These are phyloP conservation scores for Neurospora tetrasperma DNA, from an alignment of 495 filamentous ascomycete genomes.

Conservation along the genomic window DNA sequence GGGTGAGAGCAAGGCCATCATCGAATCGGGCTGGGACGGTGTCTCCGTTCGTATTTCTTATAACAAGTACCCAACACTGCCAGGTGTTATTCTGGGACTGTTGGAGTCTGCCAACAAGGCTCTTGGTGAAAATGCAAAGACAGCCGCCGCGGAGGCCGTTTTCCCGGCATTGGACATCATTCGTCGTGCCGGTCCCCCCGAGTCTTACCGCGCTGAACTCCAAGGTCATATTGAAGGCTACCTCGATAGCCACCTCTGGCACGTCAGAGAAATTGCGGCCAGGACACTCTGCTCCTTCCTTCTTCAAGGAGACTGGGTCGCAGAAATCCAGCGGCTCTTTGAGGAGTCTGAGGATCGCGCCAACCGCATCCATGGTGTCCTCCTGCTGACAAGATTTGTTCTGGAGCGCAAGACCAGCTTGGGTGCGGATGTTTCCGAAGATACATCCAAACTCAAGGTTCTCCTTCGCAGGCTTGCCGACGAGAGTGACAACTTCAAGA, in stretches of 20 bases:
- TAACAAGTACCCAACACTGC: slow-evolving; percentile 60
- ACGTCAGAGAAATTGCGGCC: slow-evolving; percentile 83
- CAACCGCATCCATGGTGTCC: slow-evolving; percentile 49
- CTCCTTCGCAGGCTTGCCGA: slow-evolving; percentile 9
- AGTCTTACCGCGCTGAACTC: slow-evolving; percentile 35
- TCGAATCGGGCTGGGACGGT: slow-evolving; percentile 42
- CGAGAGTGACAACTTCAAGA: slow-evolving; percentile 10
- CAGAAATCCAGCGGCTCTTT: slow-evolving; percentile 41
- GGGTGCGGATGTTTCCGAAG: slow-evolving; percentile 16
- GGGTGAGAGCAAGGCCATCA: slow-evolving; percentile 42
- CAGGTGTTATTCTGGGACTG: slow-evolving; percentile 56
- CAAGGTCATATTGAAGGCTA: slow-evolving; percentile 41
- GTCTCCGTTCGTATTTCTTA: slow-evolving; percentile 47
- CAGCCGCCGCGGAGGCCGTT: slow-evolving; percentile 53
- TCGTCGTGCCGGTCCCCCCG: slow-evolving; percentile 48
- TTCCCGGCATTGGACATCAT: slow-evolving; percentile 86
- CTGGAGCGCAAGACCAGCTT: slow-evolving; percentile 37
- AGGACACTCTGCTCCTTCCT: slow-evolving; percentile 63
- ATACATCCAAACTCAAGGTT: neutral
- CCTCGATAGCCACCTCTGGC: slow-evolving; percentile 70
- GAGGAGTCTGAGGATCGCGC: slow-evolving; percentile 9
- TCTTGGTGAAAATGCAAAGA: slow-evolving; percentile 21
- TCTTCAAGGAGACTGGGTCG: slow-evolving; percentile 39
- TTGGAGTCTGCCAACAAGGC: slow-evolving; percentile 39
- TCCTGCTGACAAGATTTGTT: slow-evolving; percentile 47